Evolutionary conservation across 1,284 basidiomycete genomes (phyloP).

Genomic region (Ustilago esculenta): DNA sequence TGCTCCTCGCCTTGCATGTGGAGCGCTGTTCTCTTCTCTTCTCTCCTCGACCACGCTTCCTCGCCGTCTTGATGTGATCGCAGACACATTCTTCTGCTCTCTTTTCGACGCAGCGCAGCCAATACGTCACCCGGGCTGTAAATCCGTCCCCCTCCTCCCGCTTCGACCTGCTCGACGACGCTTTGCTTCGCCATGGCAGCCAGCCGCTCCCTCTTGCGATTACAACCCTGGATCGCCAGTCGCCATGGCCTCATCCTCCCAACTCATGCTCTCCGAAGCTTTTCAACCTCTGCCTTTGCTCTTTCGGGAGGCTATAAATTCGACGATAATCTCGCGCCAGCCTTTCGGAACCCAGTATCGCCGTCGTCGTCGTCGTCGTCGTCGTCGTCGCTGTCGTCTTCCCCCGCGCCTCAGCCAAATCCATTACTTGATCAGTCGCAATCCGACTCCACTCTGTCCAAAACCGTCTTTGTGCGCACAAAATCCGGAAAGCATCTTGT

Average conservation of each 20-base stretch:
- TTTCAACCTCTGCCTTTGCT: slow-evolving; percentile 3
- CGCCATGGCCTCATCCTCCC: slow-evolving; percentile 1
- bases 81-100: no score
- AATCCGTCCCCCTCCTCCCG: no score
- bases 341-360: background rate
- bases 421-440: background rate
- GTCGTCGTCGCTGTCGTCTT: background rate
- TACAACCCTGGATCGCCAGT: slow-evolving; percentile 12
- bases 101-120: no score
- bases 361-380: background rate
- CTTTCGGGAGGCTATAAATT: slow-evolving; percentile 17
- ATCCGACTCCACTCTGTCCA: slow-evolving; percentile 8
- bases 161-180: background rate
- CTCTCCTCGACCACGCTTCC: no score
- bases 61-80: no score
- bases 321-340: slow-evolving; percentile 16
- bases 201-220: slow-evolving; percentile 18
- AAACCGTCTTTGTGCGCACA: slow-evolving; percentile 43
- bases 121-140: no score
- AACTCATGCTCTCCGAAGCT: background rate
- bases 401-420: no score
- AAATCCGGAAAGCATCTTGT: slow-evolving; percentile 41
- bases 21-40: no score
- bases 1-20: no score
- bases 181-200: slow-evolving; percentile 11